Base-by-base conservation (phyloP, 2,329 filamentous ascomycete genomes). In the Herpotrichia juniperi region DNA sequence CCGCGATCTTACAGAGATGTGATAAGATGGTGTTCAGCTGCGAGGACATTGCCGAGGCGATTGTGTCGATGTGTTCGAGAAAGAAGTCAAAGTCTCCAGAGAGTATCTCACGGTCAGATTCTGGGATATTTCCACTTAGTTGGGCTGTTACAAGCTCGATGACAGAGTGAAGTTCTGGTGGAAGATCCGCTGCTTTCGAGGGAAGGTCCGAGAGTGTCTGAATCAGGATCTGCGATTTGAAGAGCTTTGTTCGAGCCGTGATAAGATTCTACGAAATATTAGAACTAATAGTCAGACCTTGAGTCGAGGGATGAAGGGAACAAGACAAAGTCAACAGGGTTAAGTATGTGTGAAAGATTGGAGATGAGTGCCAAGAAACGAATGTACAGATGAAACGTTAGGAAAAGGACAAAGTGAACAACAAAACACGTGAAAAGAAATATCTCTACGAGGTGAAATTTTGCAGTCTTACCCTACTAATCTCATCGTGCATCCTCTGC, bases 131-230 rank as follows among this genome's bases (percentile, higher is more conserved):
- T 37, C 69, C 70, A 16, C 67, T 69, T 9, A 79, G 66, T 34
- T 71, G 67, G 0, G 78, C 76, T 10, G 69, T 69, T 4, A 76
- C 62, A 8, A 78, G 67, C n/a, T 76, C 74, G 25, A 77, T 75
- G 4, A 75, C 62, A 43, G 77, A 64, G 57, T 75, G 73, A 1
- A 81, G 63, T 60, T 79, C 76, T 9, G 67, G 66, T 14, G 74
- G 72, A n/a, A 79, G 62, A 5, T 70, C 28, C 22, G 25, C 32
- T 19, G 48, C 34, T 37, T 46, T 46, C 14, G 48, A 54, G 14
- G 54, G 51, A 7, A 57, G 49, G 40, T 50, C 44, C n/a, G 51
- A 53, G 28, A 49, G 44, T 12, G 51, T 48, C 17, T 19, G 12
- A 28, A 51, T 39, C 7, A 57, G 44, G 19, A 45, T 54, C n/a